Evolutionary conservation across 306 rosid species (phyloP), one percentile per base, ranked within the genome.

Genomic region (Inga oerstediana): DNA sequence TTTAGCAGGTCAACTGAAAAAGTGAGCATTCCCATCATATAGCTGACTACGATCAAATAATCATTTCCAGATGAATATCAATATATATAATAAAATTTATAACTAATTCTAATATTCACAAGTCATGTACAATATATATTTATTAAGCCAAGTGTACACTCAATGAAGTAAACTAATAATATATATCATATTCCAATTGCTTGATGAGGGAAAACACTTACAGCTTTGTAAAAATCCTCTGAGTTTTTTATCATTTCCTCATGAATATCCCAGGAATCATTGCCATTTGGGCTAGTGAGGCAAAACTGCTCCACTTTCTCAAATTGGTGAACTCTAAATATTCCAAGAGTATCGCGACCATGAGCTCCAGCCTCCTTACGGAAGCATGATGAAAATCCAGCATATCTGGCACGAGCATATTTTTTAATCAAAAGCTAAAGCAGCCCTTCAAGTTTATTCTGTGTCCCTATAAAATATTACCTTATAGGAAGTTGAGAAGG

Each of bases 301-400:
- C 97, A 97, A 66, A 97, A 97, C 84, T 97, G 99, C 83, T 97
- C 98, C 83, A 97, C 92, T 84, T 97, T 97, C 87, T 97, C 99
- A 82, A 97, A 97, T 74, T 97, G 99, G 87, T 97, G 99, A 61
- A 94, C 98, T 72, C 99, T 90, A 79, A 97, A 97, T 76, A 97
- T 92, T 84, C 99, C 98, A 66, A 97, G 79, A 46, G 99, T 97
- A 88, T 97, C 99, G 7, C 99, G 94, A 59, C 99, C 99, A 49
- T 97, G 99, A 61, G 98, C 88, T 72, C 99, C 99, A 72, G 97
- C 99, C 91, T 97, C 99, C 88, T 94, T 94, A 3, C 97, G 97
- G 79, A 97, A 97, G 87, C 99, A 97, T n/a, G 99, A 85, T 20
- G 99, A 97, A 79, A 92, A 94, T 68, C 99, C 99, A 81, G 97